These are phyloP conservation scores for Sporothrix curviconia DNA, from an alignment of 2,329 filamentous ascomycete genomes.

Conservation along the genomic window DNA sequence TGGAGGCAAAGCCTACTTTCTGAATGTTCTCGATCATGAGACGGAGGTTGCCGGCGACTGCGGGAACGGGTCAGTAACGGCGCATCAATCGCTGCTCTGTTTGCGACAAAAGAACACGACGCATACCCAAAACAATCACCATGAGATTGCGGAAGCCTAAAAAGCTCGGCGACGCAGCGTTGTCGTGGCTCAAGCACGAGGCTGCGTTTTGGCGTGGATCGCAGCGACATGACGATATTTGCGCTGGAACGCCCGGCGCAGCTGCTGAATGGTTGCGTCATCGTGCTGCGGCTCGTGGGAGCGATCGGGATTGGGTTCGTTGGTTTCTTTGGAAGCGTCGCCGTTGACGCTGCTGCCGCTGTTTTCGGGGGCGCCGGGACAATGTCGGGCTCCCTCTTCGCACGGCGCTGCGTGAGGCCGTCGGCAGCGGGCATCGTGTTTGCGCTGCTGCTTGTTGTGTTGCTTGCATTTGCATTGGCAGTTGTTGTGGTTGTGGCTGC, in stretches of 20 bases:
- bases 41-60: conserved; percentile 86
- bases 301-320: neutral
- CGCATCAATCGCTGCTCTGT: neutral
- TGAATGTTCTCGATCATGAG: conserved; percentile 95
- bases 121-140: conserved; percentile 86
- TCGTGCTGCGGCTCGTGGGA: conserved; percentile 16
- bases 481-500: neutral
- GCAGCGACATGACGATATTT: conserved; percentile 93
- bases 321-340: neutral
- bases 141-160: conserved; percentile 93
- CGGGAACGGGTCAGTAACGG: neutral
- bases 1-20: conserved; percentile 52
- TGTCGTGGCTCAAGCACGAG: conserved; percentile 83
- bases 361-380: neutral
- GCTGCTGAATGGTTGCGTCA: conserved; percentile 22
- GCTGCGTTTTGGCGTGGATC: conserved; percentile 64
- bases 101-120: conserved; percentile 21
- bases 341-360: neutral
- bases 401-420: neutral
- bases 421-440: neutral
- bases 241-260: conserved; percentile 37
- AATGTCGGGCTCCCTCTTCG: neutral
- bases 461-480: neutral
- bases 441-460: neutral
- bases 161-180: conserved; percentile 69